Evolutionary conservation across 768 basidiomycete genomes (phyloP).

Genomic region (Exsudoporus frostii): DNA sequence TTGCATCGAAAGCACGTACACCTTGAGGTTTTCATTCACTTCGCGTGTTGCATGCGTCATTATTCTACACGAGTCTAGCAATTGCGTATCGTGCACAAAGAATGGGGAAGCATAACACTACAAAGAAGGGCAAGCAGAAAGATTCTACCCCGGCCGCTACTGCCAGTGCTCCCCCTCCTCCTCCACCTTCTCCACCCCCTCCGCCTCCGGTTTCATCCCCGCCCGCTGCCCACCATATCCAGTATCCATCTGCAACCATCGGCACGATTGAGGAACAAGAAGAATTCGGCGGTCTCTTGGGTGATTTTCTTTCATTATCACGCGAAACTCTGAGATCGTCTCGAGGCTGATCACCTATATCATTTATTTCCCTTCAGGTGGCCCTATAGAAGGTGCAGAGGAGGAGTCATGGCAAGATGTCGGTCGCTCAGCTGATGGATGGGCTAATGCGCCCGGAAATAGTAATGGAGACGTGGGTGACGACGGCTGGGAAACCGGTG

Average conservation of each 20-base stretch:
- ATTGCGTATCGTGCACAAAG: slow-evolving; percentile 13
- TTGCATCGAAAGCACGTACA: slow-evolving; percentile 10
- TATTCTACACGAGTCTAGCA: slow-evolving; percentile 18
- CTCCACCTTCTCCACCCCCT: slow-evolving; percentile 9
- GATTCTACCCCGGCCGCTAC: slow-evolving; percentile 12
- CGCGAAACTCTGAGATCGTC: neutral
- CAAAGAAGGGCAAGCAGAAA: slow-evolving; percentile 36
- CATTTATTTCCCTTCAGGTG: slow-evolving; percentile 18
- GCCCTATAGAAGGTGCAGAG: slow-evolving; percentile 13
- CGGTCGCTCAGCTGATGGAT: slow-evolving; percentile 25
- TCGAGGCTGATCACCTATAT: slow-evolving; percentile 8
- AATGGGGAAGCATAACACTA: slow-evolving; percentile 29
- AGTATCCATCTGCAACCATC: slow-evolving; percentile 15
- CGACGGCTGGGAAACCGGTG: slow-evolving; percentile 23
- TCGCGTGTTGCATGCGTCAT: slow-evolving; percentile 30
- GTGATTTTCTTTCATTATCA: slow-evolving; percentile 15
- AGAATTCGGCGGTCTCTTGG: slow-evolving; percentile 15
- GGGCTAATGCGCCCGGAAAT: slow-evolving; percentile 27
- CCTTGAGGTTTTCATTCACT: slow-evolving; percentile 32
- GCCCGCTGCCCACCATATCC: slow-evolving; percentile 26
- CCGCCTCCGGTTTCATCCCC: slow-evolving; percentile 19
- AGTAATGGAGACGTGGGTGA: slow-evolving; percentile 11
- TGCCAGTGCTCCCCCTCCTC: slow-evolving; percentile 7
- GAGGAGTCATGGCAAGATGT: slow-evolving; percentile 29
- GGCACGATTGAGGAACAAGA: slow-evolving; percentile 29